Evolutionary conservation across 23 red algal species (phyloP), one percentile per base, ranked within the genome.

Genomic region (Agarophyton chilense): DNA sequence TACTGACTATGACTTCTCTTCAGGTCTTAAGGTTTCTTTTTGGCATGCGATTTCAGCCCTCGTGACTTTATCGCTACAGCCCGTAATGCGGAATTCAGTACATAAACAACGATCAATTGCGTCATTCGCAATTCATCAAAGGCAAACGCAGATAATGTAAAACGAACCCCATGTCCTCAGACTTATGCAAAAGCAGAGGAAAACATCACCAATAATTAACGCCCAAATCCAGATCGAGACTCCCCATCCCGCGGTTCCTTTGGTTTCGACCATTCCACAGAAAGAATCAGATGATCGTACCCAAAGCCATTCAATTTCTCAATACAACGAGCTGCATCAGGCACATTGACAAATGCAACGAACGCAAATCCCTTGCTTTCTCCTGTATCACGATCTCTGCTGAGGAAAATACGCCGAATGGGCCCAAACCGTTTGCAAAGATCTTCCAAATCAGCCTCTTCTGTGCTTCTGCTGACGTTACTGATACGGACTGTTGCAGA

Each of bases 221-320:
- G 68, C 68, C 40, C 41, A 33, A 74, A 74, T 12, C 68, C 68
- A 29, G 68, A 74, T 47, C 68, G 68, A 13, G 68, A 74, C 33
- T 84, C 88, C n/a, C 87, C 87, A 64, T 82, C 83, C 43, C 78
- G 73, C n/a, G 82, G 82, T 83, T 97, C 95, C 50, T 81, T 95
- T 32, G 96, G 96, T 46, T 94, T 89, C 19, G 93, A 92, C 97
- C 97, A 99, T 57, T 99, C 97, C 56, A 95, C 94, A 11, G 76
- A 87, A 25, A 99, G 79, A 84, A 99, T 99, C 32, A 99, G 74
- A 60, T 99, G 97, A 63, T 95, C 97, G 61, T 99, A 99, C 26
- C 93, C 93, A 72, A 78, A 95, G 32, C 97, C 97, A 57, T 99
- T 80, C 44, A 99, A 86, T 87, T 87, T 99, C 55, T 90, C 88